Evolutionary conservation across 2,329 filamentous ascomycete species (phyloP), one percentile per base, ranked within the genome.

Genomic region (Trichoderma simmonsii): DNA sequence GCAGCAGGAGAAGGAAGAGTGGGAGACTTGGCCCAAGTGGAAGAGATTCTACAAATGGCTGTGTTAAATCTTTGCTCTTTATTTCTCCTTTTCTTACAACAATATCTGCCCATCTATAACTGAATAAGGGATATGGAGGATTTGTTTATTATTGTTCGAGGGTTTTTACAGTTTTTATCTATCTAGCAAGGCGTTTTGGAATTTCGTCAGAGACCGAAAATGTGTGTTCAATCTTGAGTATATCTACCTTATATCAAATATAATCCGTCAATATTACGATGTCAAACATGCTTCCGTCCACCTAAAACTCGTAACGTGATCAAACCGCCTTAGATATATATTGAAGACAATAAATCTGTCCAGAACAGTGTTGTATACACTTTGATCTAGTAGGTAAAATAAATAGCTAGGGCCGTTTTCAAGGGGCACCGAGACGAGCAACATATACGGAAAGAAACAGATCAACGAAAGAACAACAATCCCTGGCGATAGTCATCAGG

Each of bases 1-100:
- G 64, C 90, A 91, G 56, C 92, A 97, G 80, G 95, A 98, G 84
- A 83, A 86, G 51, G 91, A 92, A 67, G 94, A 98, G 83, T 85
- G 86, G 77, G 87, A 86, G 36, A 79, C 81, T 5, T 95, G 93
- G 93, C 92, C 93, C 0, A 82, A 76, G 72, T 95, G 93, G 92
- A 96, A 95, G 84, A 90, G 85, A 77, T 75, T 88, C 14, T 96
- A 94, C 79, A 93, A 92, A 79, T 87, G 90, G 73, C 82, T 95
- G 74, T 95, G 93, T 77, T 95, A 62, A 15, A 7, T 18, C 5
- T 21, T 21, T 12, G 36, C 36, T 51, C 4, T 24, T 68, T 30
- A 61, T 71, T n/a, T 64, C 24, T 62, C 7, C 3, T 8, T 21
- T 65, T 54, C 62, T 54, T 30, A 14, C 28, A 18, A 32, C 15